A percentile compares a stretch with the other conserved stretches of the same genome.
Evolutionary conservation across 2,329 filamentous ascomycete genomes (phyloP).

Genomic region (Phaeosphaeriaceae sp.): DNA sequence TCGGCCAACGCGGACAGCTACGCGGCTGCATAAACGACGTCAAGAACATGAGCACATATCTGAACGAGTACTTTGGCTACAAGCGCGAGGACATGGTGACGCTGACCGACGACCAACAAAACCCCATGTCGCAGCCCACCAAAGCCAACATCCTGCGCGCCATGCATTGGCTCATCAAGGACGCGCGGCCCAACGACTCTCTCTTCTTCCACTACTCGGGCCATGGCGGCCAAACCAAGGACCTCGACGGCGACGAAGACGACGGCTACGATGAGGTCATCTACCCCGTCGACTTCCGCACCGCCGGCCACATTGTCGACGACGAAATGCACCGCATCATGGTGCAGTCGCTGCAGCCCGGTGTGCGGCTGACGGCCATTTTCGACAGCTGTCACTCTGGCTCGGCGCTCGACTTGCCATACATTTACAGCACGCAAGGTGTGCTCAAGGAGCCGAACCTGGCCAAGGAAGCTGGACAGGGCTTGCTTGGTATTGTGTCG

Average conservation of each 20-base stretch:
- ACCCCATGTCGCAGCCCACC: slow-evolving; percentile 95
- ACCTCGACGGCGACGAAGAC: slow-evolving; percentile 79
- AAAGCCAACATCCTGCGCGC: slow-evolving; percentile 94
- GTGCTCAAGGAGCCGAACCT: slow-evolving; percentile 82
- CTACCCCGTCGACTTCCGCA: slow-evolving; percentile 81
- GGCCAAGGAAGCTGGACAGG: slow-evolving; percentile 78
- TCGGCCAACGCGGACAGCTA: slow-evolving; percentile 87
- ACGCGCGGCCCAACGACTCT: slow-evolving; percentile 89
- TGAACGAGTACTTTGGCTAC: slow-evolving; percentile 89
- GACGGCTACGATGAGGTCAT: slow-evolving; percentile 86
- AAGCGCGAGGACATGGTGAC: slow-evolving; percentile 97
- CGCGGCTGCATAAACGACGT: slow-evolving; percentile 97
- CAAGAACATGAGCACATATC: slow-evolving; percentile 92
- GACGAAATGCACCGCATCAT: slow-evolving; percentile 83
- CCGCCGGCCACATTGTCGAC: slow-evolving; percentile 81
- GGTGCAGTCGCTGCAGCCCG: slow-evolving; percentile 78
- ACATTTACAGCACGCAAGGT: slow-evolving; percentile 81
- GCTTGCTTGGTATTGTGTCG: slow-evolving; percentile 73
- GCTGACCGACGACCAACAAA: slow-evolving; percentile 94
- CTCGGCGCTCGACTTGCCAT: slow-evolving; percentile 77
- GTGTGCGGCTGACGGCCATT: slow-evolving; percentile 83
- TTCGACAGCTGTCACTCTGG: slow-evolving; percentile 85
- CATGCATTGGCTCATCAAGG: slow-evolving; percentile 98
- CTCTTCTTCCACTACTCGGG: slow-evolving; percentile 97
- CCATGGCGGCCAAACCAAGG: slow-evolving; percentile 82